phyloP scores from a whole-genome alignment of 768 basidiomycete genomes.

The Ephemerocybe angulata region DNA sequence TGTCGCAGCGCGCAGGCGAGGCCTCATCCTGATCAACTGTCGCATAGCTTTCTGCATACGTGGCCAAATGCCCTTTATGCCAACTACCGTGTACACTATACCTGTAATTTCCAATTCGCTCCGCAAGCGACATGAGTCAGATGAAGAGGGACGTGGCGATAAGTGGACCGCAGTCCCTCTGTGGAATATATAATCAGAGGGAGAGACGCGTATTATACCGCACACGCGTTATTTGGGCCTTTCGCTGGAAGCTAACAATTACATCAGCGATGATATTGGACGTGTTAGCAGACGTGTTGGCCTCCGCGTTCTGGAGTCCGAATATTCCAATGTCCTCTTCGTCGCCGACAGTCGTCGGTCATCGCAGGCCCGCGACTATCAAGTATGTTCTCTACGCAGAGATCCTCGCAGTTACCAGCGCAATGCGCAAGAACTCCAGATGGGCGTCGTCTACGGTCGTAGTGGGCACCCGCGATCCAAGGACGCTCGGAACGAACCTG shows the following conservation, averaged over 20 bases:
- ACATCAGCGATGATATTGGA: constrained; percentile 7
- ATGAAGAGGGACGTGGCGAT: too few relatives aligned
- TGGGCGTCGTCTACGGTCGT: constrained; percentile 80
- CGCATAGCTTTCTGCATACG: constrained; percentile 9
- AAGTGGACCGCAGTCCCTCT: too few relatives aligned
- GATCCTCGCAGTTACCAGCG: constrained; percentile 85
- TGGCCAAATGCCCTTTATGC: neutral
- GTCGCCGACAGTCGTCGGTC: constrained; percentile 16
- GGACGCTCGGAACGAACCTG: constrained; percentile 67
- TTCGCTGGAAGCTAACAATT: constrained; percentile 3
- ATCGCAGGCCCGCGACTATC: constrained; percentile 42
- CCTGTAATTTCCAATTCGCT: neutral
- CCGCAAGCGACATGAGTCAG: neutral
- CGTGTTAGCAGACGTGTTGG: constrained; percentile 25
- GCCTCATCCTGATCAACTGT: constrained; percentile 21
- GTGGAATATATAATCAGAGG: too few relatives aligned
- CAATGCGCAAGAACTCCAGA: constrained; percentile 97
- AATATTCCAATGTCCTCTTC: constrained; percentile 23
- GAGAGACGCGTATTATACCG: neutral
- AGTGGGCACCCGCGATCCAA: constrained; percentile 59
- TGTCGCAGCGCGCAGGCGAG: constrained; percentile 57
- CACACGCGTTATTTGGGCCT: constrained; percentile 6
- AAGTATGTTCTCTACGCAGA: constrained; percentile 86
- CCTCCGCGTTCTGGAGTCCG: constrained; percentile 11
- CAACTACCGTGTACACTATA: constrained; percentile 5